Percentiles rank a stretch among this genome's conserved stretches.
Conservation (phyloP, 306 rosid species). For the Castanea mollissima region DNA sequence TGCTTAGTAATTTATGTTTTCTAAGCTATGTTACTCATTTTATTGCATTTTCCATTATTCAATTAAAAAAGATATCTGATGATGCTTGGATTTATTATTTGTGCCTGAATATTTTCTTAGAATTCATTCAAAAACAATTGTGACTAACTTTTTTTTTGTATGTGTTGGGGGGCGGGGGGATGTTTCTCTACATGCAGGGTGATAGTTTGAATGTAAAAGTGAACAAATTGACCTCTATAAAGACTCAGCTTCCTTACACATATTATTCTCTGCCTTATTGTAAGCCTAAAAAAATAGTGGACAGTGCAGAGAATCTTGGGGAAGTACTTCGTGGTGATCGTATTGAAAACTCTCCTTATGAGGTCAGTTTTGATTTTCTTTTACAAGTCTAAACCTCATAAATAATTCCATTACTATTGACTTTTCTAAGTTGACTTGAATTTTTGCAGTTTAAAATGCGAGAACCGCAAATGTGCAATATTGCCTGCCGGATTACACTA, state of each 20-base stretch:
- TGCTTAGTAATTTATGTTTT: not conserved
- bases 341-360: constrained; percentile 86
- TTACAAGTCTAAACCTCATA: not conserved
- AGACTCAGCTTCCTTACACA: constrained; percentile 97
- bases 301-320: constrained; percentile 94
- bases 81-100: not conserved
- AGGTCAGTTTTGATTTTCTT: constrained; percentile 50
- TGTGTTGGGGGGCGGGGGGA: not conserved
- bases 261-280: constrained; percentile 81
- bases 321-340: constrained; percentile 99
- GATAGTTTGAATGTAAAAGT: constrained; percentile 87
- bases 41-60: not conserved
- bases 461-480: constrained; percentile 81
- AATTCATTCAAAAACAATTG: not conserved
- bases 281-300: constrained; percentile 61
- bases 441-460: constrained; percentile 90
- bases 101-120: not conserved
- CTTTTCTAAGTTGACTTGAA: constrained; percentile 2
- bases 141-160: not conserved
- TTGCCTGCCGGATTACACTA: constrained; percentile 52
- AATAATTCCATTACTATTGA: constrained; percentile 17
- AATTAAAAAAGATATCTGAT: not conserved
- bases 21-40: not conserved
- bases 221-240: constrained; percentile 87
- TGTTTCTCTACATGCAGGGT: constrained; percentile 60